phyloP scores from a whole-genome alignment of 1,139 yeast genomes.

The Geotrichum histeridarum region DNA sequence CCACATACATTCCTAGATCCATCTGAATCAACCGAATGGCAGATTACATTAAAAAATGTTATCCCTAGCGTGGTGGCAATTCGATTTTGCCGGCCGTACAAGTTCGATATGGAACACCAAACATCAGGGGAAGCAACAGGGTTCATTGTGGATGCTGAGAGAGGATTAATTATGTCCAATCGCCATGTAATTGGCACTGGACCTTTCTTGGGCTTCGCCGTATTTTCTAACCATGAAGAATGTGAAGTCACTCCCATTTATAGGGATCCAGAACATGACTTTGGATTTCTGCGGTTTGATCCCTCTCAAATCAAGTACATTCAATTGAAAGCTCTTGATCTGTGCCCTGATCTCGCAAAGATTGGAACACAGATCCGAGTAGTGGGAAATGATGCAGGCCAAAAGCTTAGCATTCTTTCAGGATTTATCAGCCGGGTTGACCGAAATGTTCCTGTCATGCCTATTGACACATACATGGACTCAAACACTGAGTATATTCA shows the following conservation, averaged over 20 bases:
- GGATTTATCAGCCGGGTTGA: slow-evolving; percentile 89
- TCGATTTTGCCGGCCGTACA: slow-evolving; percentile 80
- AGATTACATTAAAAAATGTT: slow-evolving; percentile 71
- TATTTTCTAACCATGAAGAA: slow-evolving; percentile 93
- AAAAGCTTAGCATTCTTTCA: slow-evolving; percentile 77
- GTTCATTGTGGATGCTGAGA: slow-evolving; percentile 75
- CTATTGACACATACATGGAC: slow-evolving; percentile 80
- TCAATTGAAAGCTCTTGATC: slow-evolving; percentile 58
- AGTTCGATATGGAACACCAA: slow-evolving; percentile 81
- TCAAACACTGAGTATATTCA: slow-evolving; percentile 94
- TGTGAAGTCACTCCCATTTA: slow-evolving; percentile 68
- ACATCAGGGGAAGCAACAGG: slow-evolving; percentile 90
- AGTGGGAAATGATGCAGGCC: slow-evolving; percentile 96
- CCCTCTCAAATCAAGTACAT: slow-evolving; percentile 69
- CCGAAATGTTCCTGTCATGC: slow-evolving; percentile 93
- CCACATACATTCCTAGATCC: not conserved
- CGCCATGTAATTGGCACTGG: slow-evolving; percentile 96
- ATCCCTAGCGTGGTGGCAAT: slow-evolving; percentile 85
- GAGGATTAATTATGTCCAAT: slow-evolving; percentile 83
- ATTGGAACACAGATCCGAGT: slow-evolving; percentile 92
- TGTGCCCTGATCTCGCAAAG: slow-evolving; percentile 76
- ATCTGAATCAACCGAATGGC: slow-evolving; percentile 53
- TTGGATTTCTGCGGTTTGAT: slow-evolving; percentile 81
- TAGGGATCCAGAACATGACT: slow-evolving; percentile 66
- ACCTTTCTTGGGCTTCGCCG: slow-evolving; percentile 84